Base-by-base conservation (phyloP, 371 early-diverging fungal genomes). In the Rhizomucor pusillus region DNA sequence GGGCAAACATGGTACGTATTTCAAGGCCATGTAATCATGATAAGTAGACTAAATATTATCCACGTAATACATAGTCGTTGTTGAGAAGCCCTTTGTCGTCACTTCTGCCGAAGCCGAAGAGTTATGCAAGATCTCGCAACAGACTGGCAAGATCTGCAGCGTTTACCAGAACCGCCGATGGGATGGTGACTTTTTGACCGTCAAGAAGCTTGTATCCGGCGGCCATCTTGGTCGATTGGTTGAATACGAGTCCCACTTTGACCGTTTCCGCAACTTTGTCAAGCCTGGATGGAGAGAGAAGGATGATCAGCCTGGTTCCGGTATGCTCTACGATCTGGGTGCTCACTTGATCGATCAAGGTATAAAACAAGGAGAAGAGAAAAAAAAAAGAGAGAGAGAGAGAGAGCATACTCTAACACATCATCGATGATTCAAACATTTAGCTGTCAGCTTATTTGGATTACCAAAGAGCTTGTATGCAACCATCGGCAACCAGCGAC, bases 171-270 rank as follows among this genome's bases (percentile, higher is more conserved):
- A 91, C 67, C 77, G 90, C 44, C 82, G 88, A 45, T 91, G 85
- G 85, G 91, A 91, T 67, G 89, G 87, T 49, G 91, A 91, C 69
- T 91, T 90, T 67, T 66, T 87, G 55, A 89, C 90, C 0, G 76
- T 87, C 36, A 77, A 83, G 54, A 73, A 81, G 34, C 63, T 91
- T 18, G 62, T 90, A 10, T 65, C 63, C 6, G 60, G 65, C 3
- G 67, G 66, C 10, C 75, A 77, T 5, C 61, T 89, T 40, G 91
- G 91, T 23, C 72, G 83, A 49, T 61, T 90, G 1, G 89, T 89
- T 11, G 86, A 85, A 62, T 78, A 83, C 35, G 89, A 90, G 56
- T 84, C 82, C 23, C 82, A 86, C 45, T 89, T 89, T 65, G 91
- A 90, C 44, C 75, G 91, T 33, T 90, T 85, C 76, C 82, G 91